Evolutionary conservation across 176 grass and related monocot genomes (phyloP).

Genomic region (Eragrostis nindensis): DNA sequence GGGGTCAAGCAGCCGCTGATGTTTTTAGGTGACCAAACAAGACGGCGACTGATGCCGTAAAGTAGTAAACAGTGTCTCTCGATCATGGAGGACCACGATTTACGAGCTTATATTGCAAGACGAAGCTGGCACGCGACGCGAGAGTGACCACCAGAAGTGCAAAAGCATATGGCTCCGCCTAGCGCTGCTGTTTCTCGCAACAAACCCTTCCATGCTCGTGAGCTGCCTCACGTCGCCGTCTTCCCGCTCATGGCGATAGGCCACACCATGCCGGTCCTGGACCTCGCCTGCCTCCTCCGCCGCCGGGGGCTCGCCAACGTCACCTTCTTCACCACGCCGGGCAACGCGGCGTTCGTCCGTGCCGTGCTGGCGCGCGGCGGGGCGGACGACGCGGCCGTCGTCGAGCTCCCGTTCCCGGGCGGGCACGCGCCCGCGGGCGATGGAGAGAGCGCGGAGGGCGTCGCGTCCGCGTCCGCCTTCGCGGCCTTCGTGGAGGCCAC

Average conservation of each 20-base stretch:
- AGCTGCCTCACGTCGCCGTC: slow-evolving; percentile 2
- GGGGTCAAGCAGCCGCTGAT: no score
- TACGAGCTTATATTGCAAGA: no score
- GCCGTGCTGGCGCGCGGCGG: neutral
- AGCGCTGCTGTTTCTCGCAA: no score
- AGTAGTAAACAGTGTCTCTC: no score
- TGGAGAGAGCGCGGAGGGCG: neutral
- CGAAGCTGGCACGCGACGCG: no score
- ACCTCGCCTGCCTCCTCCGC: slow-evolving; percentile 45
- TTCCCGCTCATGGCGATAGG: slow-evolving; percentile 56
- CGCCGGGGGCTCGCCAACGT: slow-evolving; percentile 21
- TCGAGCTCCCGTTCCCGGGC: slow-evolving; percentile 11
- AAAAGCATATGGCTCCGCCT: no score
- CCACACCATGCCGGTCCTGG: slow-evolving; percentile 46
- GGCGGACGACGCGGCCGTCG: neutral
- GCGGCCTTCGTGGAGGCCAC: slow-evolving; percentile 27
- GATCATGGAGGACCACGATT: no score
- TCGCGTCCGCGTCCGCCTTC: slow-evolving; percentile 21
- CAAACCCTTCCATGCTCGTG: no score
- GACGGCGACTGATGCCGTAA: no score
- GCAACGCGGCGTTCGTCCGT: slow-evolving; percentile 33
- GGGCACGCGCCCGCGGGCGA: neutral
- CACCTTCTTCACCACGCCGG: slow-evolving; percentile 42
- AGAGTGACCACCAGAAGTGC: no score
- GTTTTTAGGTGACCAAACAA: no score